phyloP scores from a whole-genome alignment of 225 moss, liverwort and hornwort species.

The Pleurozium schreberi region DNA sequence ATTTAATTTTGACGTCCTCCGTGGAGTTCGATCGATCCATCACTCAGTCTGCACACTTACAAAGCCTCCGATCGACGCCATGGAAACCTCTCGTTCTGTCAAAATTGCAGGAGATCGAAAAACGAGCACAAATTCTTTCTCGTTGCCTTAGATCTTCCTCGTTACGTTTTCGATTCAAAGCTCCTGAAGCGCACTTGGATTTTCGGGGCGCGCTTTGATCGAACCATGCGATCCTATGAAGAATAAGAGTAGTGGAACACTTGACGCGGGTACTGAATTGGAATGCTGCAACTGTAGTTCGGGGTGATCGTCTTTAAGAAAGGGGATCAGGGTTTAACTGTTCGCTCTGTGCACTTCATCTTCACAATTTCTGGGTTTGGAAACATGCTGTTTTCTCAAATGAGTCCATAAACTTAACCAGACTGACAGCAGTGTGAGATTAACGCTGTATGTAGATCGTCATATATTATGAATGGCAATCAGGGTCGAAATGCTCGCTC shows the following conservation, averaged over 20 bases:
- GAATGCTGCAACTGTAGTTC: neutral
- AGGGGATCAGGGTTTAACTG: neutral
- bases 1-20: too few relatives aligned
- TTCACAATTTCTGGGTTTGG: neutral
- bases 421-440: too few relatives aligned
- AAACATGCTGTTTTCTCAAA: too few relatives aligned
- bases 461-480: too few relatives aligned
- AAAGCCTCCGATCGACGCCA: neutral
- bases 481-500: too few relatives aligned
- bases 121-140: neutral
- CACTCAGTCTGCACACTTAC: neutral
- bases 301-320: neutral
- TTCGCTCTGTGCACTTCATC: neutral
- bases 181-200: neutral
- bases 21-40: neutral
- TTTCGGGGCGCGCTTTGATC: neutral
- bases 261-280: neutral
- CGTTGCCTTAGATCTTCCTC: neutral
- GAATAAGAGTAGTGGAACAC: neutral
- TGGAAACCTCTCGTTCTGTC: neutral
- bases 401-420: too few relatives aligned
- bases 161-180: too few relatives aligned
- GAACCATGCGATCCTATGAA: neutral
- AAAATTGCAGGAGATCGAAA: too few relatives aligned
- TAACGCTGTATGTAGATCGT: too few relatives aligned